phyloP scores from a whole-genome alignment of 306 rosid species.

The Vigna radiata region DNA sequence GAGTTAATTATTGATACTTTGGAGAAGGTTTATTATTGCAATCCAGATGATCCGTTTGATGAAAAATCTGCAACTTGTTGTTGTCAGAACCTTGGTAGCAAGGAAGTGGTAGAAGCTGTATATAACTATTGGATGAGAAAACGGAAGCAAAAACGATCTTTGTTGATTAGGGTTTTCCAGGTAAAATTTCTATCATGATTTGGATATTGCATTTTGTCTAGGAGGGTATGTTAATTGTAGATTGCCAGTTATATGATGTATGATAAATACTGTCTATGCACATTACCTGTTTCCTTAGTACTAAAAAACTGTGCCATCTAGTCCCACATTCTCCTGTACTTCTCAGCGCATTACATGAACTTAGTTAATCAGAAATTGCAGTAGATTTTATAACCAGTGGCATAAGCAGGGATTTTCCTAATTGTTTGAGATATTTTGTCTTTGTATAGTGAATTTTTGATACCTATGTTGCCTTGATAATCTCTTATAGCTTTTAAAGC shows the following conservation, averaged over 20 bases:
- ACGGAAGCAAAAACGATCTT: slow-evolving; percentile 65
- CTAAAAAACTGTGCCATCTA: background rate
- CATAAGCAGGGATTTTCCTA: background rate
- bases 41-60: slow-evolving; percentile 63
- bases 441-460: background rate
- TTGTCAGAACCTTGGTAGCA: slow-evolving; percentile 57
- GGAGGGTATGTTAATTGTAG: background rate
- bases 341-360: background rate
- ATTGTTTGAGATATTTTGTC: background rate
- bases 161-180: slow-evolving; percentile 75
- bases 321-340: too few relatives aligned
- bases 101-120: slow-evolving; percentile 65
- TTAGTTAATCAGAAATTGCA: background rate
- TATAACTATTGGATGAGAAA: slow-evolving; percentile 73
- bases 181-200: slow-evolving; percentile 54
- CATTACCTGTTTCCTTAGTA: background rate
- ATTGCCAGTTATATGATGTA: slow-evolving; percentile 7
- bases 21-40: slow-evolving; percentile 69
- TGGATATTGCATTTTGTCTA: slow-evolving; percentile 11
- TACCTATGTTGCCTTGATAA: slow-evolving; percentile 10
- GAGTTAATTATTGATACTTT: slow-evolving; percentile 77
- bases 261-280: background rate
- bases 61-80: slow-evolving; percentile 54
- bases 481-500: background rate
- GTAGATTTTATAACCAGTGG: background rate